Percentiles rank a stretch among this genome's conserved stretches.
Evolutionary conservation across 129 eudicot genomes (phyloP).

Genomic region (Chrysanthemum makinoi): DNA sequence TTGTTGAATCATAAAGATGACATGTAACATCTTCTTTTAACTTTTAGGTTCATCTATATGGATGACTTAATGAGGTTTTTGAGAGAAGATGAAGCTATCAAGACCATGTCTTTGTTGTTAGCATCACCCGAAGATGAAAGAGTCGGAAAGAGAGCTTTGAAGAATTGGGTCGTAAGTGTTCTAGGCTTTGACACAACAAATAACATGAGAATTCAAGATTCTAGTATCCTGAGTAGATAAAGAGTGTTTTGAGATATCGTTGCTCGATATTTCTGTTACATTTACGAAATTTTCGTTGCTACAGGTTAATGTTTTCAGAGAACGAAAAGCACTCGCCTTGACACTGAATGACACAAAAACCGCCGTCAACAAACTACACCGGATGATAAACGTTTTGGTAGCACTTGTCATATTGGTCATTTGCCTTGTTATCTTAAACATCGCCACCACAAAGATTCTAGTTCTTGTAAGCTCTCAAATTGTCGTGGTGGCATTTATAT

Average conservation of each 20-base stretch:
- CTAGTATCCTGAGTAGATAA: too few species aligned
- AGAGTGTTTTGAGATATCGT: not conserved
- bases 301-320: slow-evolving; percentile 45
- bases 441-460: slow-evolving; percentile 36
- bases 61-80: slow-evolving; percentile 47
- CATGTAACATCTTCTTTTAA: not conserved
- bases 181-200: not conserved
- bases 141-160: slow-evolving; percentile 39
- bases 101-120: slow-evolving; percentile 34
- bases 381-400: slow-evolving; percentile 42
- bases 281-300: not conserved
- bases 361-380: slow-evolving; percentile 42
- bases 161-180: slow-evolving; percentile 49
- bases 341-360: slow-evolving; percentile 47
- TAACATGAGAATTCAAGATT: not conserved
- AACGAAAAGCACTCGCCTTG: slow-evolving; percentile 47
- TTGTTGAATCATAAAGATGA: too few species aligned
- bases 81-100: slow-evolving; percentile 44
- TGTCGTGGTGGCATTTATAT: slow-evolving; percentile 37
- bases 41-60: slow-evolving; percentile 37
- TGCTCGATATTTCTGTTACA: not conserved
- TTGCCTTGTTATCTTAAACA: slow-evolving; percentile 39
- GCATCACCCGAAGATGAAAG: slow-evolving; percentile 40
- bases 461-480: slow-evolving; percentile 42
- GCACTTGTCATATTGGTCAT: slow-evolving; percentile 30